These are phyloP conservation scores for Brassica carinata DNA, from an alignment of 345 rosid species.

Conservation along the genomic window DNA sequence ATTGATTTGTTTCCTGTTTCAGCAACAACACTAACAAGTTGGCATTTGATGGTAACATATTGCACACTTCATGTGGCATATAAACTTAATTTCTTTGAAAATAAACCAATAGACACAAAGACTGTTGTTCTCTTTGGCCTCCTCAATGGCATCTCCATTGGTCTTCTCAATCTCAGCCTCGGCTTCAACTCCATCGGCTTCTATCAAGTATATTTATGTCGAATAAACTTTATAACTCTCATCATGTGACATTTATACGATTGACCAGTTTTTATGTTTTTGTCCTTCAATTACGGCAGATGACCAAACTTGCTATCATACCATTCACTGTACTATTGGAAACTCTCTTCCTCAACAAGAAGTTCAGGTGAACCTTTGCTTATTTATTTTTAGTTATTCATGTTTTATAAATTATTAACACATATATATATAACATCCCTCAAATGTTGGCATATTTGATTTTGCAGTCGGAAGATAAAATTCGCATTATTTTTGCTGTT, in stretches of 20 bases:
- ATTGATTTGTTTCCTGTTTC: slow-evolving; percentile 1
- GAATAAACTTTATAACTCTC: neutral
- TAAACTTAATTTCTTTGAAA: slow-evolving; percentile 77
- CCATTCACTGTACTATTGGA: slow-evolving; percentile 96
- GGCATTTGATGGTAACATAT: slow-evolving; percentile 96
- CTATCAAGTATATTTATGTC: slow-evolving; percentile 68
- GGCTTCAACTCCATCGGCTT: slow-evolving; percentile 98
- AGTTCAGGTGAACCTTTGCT: slow-evolving; percentile 65
- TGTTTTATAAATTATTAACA: neutral
- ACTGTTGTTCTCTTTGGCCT: slow-evolving; percentile 93
- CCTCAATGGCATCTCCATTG: slow-evolving; percentile 94
- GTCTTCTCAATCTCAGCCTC: slow-evolving; percentile 89
- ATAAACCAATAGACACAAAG: slow-evolving; percentile 75
- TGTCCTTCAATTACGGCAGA: slow-evolving; percentile 50
- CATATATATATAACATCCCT: neutral
- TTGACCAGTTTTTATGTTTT: slow-evolving; percentile 15
- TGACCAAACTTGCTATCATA: slow-evolving; percentile 98
- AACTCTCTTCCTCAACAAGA: slow-evolving; percentile 86
- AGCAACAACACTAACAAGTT: slow-evolving; percentile 96
- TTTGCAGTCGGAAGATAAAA: slow-evolving; percentile 79
- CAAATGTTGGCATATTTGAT: slow-evolving; percentile 18
- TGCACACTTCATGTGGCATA: slow-evolving; percentile 89
- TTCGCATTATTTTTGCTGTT: slow-evolving; percentile 67
- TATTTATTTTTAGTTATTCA: neutral
- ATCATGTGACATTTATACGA: neutral